Evolutionary conservation across 129 eudicot genomes (phyloP).

Genomic region (Centella asiatica): DNA sequence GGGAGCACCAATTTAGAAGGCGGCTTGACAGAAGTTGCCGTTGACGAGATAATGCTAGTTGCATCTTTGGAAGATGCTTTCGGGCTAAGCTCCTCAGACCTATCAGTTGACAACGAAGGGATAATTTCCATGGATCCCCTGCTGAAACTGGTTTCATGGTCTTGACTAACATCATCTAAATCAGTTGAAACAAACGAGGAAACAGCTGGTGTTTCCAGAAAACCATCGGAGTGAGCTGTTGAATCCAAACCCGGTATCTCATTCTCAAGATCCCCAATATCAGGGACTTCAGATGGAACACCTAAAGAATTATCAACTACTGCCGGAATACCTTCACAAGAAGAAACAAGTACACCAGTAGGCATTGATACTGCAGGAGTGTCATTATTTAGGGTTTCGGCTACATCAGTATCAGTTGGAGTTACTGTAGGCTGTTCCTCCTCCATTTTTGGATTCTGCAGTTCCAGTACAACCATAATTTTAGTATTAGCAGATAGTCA

Average conservation of each 20-base stretch:
- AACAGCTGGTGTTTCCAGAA: constrained; percentile 29
- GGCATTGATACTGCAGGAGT: constrained; percentile 23
- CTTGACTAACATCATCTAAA: constrained; percentile 48
- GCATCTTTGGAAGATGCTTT: constrained; percentile 47
- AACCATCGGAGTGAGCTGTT: constrained; percentile 34
- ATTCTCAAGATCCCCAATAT: constrained; percentile 36
- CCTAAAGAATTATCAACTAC: constrained; percentile 26
- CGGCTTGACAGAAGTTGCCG: constrained; percentile 61
- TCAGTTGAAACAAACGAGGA: constrained; percentile 37
- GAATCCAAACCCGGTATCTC: constrained; percentile 84
- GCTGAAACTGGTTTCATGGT: constrained; percentile 38
- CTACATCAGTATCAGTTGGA: constrained; percentile 22
- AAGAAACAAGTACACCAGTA: constrained; percentile 25
- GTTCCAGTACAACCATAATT: constrained; percentile 11
- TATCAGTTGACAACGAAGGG: constrained; percentile 81
- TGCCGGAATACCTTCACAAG: constrained; percentile 26
- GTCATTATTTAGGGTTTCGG: constrained; percentile 22
- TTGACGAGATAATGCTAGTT: constrained; percentile 44
- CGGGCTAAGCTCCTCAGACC: constrained; percentile 92
- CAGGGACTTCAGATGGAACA: constrained; percentile 37
- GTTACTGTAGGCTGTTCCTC: constrained; percentile 21
- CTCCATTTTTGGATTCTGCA: constrained; percentile 42
- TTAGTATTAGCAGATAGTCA: constrained; percentile 4
- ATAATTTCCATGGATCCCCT: constrained; percentile 33
- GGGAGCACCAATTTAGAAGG: constrained; percentile 61